These are phyloP conservation scores for Ophiocytium majus DNA, from an alignment of 352 stramenopile species.

Conservation along the genomic window DNA sequence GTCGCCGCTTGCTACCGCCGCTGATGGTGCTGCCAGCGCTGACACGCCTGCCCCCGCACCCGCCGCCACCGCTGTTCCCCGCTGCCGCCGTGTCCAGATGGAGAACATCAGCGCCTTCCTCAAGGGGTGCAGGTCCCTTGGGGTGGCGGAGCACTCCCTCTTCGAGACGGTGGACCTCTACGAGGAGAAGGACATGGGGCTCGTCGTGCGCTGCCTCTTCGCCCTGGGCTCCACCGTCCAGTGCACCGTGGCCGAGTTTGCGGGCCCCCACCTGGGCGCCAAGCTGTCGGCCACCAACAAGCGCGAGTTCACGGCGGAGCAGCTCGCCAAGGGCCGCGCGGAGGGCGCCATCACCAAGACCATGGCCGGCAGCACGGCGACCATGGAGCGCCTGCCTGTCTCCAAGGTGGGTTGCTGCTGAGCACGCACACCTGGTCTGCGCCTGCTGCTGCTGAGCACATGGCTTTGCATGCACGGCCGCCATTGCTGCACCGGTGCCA, in stretches of 20 bases:
- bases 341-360: neutral
- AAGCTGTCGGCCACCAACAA: constrained; percentile 41
- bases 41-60: too few species aligned
- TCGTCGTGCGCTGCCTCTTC: constrained; percentile 71
- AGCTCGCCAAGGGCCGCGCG: constrained; percentile 24
- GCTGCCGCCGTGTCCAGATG: too few species aligned
- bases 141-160: constrained; percentile 79
- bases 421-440: too few species aligned
- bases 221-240: constrained; percentile 62
- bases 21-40: too few species aligned
- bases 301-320: constrained; percentile 40
- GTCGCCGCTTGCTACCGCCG: neutral
- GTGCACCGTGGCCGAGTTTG: constrained; percentile 36
- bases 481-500: too few species aligned
- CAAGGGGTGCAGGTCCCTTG: constrained; percentile 69
- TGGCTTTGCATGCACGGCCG: too few species aligned
- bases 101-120: constrained; percentile 81
- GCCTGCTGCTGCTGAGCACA: too few species aligned
- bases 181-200: constrained; percentile 75
- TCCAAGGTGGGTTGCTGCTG: neutral
- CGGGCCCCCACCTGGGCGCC: constrained; percentile 34
- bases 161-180: constrained; percentile 83
- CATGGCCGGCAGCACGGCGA: constrained; percentile 34
- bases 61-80: constrained; percentile 66
- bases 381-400: constrained; percentile 38